Evolutionary conservation across 345 rosid species (phyloP), one percentile per base, ranked within the genome.

Genomic region (Geranium rotundifolium): DNA sequence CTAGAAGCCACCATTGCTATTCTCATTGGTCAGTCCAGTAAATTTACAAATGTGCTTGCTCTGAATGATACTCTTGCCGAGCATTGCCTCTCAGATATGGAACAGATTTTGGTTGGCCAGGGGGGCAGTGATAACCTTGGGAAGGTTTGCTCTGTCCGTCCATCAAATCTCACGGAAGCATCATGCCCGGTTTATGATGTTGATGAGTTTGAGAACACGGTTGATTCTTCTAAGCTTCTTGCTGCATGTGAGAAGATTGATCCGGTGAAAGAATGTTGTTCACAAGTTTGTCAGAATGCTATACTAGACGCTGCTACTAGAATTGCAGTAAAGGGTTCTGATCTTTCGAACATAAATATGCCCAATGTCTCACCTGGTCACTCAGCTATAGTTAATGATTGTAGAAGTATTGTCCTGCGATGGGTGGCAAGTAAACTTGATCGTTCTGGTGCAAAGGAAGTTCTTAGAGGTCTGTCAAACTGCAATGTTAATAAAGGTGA

Each of bases 251-350:
- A 72, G 64, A 87, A 82, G 67, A 73, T 93, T 0, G 86, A 93
- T 79, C 96, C 95, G 0, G 95, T 93, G 58, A 90, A 79, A 69
- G 99, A 93, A 76, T 93, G 99, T 70, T 93, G 99, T 16, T 86
- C 83, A 27, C 82, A 85, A 64, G 71, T 65, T 68, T 93, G 99
- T 77, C 90, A 89, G 55, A 81, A 77, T 73, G 91, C 99, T 7
- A 90, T 93, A 77, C 60, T 72, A 3, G 97, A 93, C 59, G 87
- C 99, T 63, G 91, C 99, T 55, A 78, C 84, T 0, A 77, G 70
- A 66, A 62, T 93, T 55, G 81, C 99, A 19, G 59, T 74, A 54
- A 85, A 80, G 75, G 78, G 84, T 68, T 83, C 95, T 19, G 79
- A 76, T 60, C 59, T 72, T 63, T 66, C 74, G 70, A 70, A 65